phyloP scores from a whole-genome alignment of 1,284 basidiomycete species.

The Limonomyces culmigenus region DNA sequence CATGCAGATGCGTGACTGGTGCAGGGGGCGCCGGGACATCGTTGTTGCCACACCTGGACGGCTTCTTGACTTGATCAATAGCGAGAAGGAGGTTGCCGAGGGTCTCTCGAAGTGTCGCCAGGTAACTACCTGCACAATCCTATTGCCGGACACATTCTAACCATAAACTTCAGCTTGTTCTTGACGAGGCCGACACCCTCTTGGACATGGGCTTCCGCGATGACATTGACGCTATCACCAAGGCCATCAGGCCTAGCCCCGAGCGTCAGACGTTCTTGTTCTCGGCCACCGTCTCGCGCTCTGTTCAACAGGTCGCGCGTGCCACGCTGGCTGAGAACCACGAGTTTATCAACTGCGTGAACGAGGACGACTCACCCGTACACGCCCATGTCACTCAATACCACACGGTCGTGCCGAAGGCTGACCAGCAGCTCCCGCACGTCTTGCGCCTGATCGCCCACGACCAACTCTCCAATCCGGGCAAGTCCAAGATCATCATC shows the following conservation, averaged over 20 bases:
- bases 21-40: constrained; percentile 56
- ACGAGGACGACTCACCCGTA: constrained; percentile 35
- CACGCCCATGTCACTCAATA: constrained; percentile 77
- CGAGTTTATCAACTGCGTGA: constrained; percentile 46
- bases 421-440: constrained; percentile 65
- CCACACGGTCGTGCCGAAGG: constrained; percentile 55
- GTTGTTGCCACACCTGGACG: constrained; percentile 91
- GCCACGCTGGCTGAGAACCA: constrained; percentile 35
- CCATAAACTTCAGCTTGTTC: constrained; percentile 43
- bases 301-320: constrained; percentile 45
- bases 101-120: constrained; percentile 40
- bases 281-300: constrained; percentile 69
- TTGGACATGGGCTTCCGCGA: constrained; percentile 94
- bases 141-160: constrained; percentile 1
- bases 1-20: constrained; percentile 54
- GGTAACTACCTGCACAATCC: constrained; percentile 10
- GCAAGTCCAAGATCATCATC: constrained; percentile 66
- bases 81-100: constrained; percentile 36
- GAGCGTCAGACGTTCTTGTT: constrained; percentile 87
- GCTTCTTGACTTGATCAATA: constrained; percentile 62
- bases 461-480: constrained; percentile 70
- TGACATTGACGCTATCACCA: constrained; percentile 68
- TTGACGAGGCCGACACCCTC: constrained; percentile 93
- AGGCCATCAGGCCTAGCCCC: constrained; percentile 46
- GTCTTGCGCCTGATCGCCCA: constrained; percentile 72